Evolutionary conservation across 768 basidiomycete genomes (phyloP).

Genomic region (Mycena amicta): DNA sequence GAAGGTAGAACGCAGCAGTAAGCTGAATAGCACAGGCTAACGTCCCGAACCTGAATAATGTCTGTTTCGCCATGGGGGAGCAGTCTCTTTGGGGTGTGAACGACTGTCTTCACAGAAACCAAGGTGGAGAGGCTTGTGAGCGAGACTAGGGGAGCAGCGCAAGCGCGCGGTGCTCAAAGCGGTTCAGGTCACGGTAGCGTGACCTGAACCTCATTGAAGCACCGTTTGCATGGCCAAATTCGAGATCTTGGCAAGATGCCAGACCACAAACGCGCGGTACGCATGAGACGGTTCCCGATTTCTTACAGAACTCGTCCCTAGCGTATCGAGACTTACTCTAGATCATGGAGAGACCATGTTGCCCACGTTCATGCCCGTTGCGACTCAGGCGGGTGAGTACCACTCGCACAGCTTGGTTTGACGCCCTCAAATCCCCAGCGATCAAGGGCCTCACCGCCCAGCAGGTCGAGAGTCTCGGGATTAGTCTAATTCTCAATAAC

Average conservation of each 20-base stretch:
- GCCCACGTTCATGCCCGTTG: constrained; percentile 93
- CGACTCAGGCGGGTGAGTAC: constrained; percentile 92
- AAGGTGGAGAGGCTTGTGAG: constrained; percentile 5
- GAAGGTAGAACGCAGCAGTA: constrained; percentile 82
- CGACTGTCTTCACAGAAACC: constrained; percentile 23
- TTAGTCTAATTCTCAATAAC: constrained; percentile 86
- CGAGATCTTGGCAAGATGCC: constrained; percentile 78
- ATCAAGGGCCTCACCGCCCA: constrained; percentile 90
- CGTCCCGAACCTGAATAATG: no score
- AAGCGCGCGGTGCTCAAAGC: not conserved
- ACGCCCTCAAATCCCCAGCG: no score
- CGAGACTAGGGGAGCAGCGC: no score
- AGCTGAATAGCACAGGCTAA: no score
- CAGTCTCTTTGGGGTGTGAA: no score
- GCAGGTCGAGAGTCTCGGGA: constrained; percentile 79
- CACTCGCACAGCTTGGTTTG: no score
- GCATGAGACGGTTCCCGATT: no score
- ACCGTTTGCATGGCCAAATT: constrained; percentile 38
- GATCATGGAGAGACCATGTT: constrained; percentile 81
- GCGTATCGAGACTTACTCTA: constrained; percentile 84
- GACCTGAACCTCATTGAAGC: no score
- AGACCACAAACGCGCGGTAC: constrained; percentile 79
- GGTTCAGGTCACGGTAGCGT: not conserved
- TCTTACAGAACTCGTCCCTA: no score
- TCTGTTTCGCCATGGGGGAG: no score